Evolutionary conservation across 2,329 filamentous ascomycete species (phyloP), one percentile per base, ranked within the genome.

Genomic region (Zasmidium citrigriseum): DNA sequence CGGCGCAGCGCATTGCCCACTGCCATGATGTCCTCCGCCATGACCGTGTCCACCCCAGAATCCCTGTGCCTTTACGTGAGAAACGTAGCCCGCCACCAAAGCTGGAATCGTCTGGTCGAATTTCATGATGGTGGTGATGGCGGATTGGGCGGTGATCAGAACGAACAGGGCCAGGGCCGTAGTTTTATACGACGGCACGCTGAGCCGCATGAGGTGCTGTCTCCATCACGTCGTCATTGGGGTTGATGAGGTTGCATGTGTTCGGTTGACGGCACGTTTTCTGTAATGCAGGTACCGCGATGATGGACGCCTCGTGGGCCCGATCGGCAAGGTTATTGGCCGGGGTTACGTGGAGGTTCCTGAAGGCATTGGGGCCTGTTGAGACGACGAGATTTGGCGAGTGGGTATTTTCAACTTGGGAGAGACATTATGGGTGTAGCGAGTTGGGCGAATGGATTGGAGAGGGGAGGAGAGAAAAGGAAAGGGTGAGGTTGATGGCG

Each of bases 71-170:
- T 41, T 41, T n/a, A n/a, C 41, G n/a, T 22, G 22, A 23, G 44
- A 38, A 45, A 25, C 20, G 24, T 48, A 14, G 24, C 24, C 57
- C 16, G 64, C 59, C 41, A 68, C 58, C 9, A 72, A 50, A 12
- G 62, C 46, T 4, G 67, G 64, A 10, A 59, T 41, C 14, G 54
- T 44, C 23, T 66, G 55, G 7, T 64, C 60, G 58, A 64, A 70
- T 25, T 63, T 68, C 71, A 72, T 72, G 56, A 69, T 68, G 44
- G 59, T 54, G 11, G 64, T 65, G 22, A 71, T 57, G 53, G 55
- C 61, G 27, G 64, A 57, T 14, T 70, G 70, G 4, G 66, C 47
- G 11, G 67, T 68, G 54, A 68, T 55, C 27, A 72, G 52, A 20
- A 63, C 51, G 21, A 70, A 44, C 1, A 72, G 55, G 24, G 61